phyloP scores from a whole-genome alignment of 2,329 filamentous ascomycete genomes.

The Diaporthe longicolla region DNA sequence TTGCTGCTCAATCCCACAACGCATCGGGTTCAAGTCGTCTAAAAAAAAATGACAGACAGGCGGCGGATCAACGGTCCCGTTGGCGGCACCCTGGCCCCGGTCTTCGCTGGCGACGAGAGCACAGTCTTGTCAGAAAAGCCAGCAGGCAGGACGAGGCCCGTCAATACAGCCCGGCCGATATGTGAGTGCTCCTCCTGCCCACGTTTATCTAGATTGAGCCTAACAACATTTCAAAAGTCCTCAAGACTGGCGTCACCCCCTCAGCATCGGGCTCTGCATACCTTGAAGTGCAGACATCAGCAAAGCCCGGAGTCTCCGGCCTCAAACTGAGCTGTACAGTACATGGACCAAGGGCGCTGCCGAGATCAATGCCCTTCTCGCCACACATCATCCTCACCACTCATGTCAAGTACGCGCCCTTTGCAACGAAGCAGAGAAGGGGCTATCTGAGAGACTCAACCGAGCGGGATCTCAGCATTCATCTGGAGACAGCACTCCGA shows the following conservation, averaged over 20 bases:
- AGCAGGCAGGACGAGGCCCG: conserved; percentile 68
- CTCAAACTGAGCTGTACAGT: conserved; percentile 95
- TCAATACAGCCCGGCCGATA: conserved; percentile 85
- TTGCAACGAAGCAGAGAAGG: conserved; percentile 85
- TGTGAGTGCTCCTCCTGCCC: conserved; percentile 71
- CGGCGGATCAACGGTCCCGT: conserved; percentile 91
- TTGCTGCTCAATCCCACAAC: not conserved
- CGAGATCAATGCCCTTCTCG: conserved; percentile 90
- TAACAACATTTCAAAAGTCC: conserved; percentile 70
- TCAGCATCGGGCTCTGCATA: conserved; percentile 96
- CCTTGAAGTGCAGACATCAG: conserved; percentile 73
- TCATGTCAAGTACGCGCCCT: conserved; percentile 96
- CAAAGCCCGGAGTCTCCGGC: conserved; percentile 61
- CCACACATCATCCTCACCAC: conserved; percentile 93
- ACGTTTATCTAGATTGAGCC: conserved; percentile 16
- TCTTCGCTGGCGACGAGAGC: conserved; percentile 64
- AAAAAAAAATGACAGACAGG: conserved; percentile 82
- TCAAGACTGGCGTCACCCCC: conserved; percentile 92
- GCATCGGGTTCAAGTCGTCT: conserved; percentile 46
- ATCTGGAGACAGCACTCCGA: conserved; percentile 90
- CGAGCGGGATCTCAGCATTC: conserved; percentile 90
- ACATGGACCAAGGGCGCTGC: conserved; percentile 91
- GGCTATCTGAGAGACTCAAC: conserved; percentile 88
- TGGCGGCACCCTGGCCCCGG: conserved; percentile 80
- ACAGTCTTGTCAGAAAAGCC: conserved; percentile 60